phyloP scores from a whole-genome alignment of 1,139 yeast genomes.

The Kurtzmaniella quercitrusa region DNA sequence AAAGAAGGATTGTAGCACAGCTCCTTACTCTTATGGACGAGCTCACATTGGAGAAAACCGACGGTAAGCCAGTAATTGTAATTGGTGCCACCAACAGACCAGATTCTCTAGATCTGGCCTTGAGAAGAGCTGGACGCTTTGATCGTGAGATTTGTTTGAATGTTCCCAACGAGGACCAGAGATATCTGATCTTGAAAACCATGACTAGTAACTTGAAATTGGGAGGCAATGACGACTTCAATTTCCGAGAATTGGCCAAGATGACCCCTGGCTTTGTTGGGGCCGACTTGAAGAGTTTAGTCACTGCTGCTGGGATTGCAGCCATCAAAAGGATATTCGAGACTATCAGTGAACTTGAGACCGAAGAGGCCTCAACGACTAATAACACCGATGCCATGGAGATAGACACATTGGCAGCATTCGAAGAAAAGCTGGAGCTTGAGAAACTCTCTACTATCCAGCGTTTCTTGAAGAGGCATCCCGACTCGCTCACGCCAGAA shows the following conservation, averaged over 20 bases:
- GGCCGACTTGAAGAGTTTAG: conserved; percentile 91
- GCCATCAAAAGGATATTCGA: conserved; percentile 89
- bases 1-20: conserved; percentile 93
- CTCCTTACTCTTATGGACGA: conserved; percentile 92
- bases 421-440: conserved; percentile 28
- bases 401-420: conserved; percentile 28
- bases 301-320: conserved; percentile 91
- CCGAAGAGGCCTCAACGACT: conserved; percentile 22
- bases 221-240: conserved; percentile 43
- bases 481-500: conserved; percentile 69
- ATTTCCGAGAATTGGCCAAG: conserved; percentile 73
- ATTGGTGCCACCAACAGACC: conserved; percentile 50
- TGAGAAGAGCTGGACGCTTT: conserved; percentile 47
- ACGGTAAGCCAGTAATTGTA: conserved; percentile 77
- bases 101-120: conserved; percentile 45
- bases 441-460: conserved; percentile 64
- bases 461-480: conserved; percentile 67
- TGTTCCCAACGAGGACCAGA: conserved; percentile 85
- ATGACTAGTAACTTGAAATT: conserved; percentile 67
- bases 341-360: conserved; percentile 30
- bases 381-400: conserved; percentile 34
- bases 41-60: conserved; percentile 78
- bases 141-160: conserved; percentile 58
- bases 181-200: conserved; percentile 70
- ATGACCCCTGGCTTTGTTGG: conserved; percentile 98